Percentiles rank a stretch among this genome's conserved stretches.
Evolutionary conservation across 768 basidiomycete genomes (phyloP).

Genomic region (Saitozyma podzolica): DNA sequence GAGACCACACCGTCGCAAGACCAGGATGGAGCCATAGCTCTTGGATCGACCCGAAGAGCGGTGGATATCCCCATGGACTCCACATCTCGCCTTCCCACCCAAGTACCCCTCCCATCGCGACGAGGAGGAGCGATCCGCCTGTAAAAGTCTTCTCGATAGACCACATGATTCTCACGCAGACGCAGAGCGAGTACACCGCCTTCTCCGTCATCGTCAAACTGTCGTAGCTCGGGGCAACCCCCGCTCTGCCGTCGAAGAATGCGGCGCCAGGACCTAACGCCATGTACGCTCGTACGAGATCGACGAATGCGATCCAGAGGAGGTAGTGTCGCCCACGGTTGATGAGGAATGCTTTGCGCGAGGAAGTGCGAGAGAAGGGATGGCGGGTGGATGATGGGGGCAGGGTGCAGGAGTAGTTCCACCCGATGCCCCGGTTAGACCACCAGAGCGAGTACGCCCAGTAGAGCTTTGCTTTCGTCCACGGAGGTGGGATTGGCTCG

Average conservation of each 20-base stretch:
- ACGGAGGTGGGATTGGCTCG: constrained; percentile 33
- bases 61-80: constrained; percentile 42
- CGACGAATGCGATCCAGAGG: constrained; percentile 11
- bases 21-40: constrained; percentile 42
- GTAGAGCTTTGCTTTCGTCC: constrained; percentile 32
- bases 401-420: constrained; percentile 25
- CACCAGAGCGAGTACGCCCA: constrained; percentile 33
- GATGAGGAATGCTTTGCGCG: constrained; percentile 15
- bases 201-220: constrained; percentile 13
- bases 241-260: constrained; percentile 28
- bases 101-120: constrained; percentile 27
- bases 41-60: constrained; percentile 28
- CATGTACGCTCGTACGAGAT: constrained; percentile 27
- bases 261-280: constrained; percentile 13
- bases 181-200: constrained; percentile 25
- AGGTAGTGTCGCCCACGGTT: constrained; percentile 7
- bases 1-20: constrained; percentile 39
- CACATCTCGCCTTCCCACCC: constrained; percentile 39
- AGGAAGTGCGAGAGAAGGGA: constrained; percentile 28
- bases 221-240: constrained; percentile 16
- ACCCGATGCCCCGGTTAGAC: constrained; percentile 35
- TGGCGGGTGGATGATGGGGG: constrained; percentile 15
- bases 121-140: constrained; percentile 6
- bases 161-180: constrained; percentile 19
- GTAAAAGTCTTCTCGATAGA: constrained; percentile 12